Evolutionary conservation across 192 early-diverging fungal genomes (phyloP).

Genomic region (Backusella australiensis): DNA sequence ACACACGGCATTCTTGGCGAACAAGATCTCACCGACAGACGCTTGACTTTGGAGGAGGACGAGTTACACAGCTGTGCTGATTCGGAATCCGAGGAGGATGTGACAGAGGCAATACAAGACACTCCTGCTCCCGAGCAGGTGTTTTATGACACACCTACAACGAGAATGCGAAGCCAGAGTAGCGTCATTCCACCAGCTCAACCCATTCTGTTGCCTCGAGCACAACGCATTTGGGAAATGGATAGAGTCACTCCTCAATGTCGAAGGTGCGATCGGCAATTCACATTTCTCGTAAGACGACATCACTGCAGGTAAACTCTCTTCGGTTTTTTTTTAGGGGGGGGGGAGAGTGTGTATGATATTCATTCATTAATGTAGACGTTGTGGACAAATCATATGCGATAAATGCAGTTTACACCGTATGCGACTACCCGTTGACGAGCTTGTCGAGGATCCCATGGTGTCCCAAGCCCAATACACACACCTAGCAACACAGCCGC

Average conservation of each 20-base stretch:
- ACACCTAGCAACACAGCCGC: conserved; percentile 16
- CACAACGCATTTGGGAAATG: conserved; percentile 64
- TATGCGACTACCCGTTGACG: conserved; percentile 45
- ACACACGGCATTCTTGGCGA: background rate
- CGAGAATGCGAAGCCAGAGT: background rate
- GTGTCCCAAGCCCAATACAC: conserved; percentile 8
- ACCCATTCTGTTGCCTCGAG: background rate
- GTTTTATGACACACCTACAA: background rate
- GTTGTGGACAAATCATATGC: conserved; percentile 85
- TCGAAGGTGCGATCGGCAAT: conserved; percentile 62
- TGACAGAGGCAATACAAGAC: background rate
- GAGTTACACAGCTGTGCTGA: background rate
- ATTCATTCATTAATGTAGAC: conserved; percentile 37
- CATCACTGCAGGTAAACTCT: conserved; percentile 70
- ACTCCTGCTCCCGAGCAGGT: background rate
- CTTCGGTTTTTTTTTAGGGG: background rate
- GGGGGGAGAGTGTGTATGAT: background rate
- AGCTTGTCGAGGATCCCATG: conserved; percentile 44
- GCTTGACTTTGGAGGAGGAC: background rate
- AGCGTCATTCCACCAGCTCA: background rate
- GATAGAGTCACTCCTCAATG: conserved; percentile 71
- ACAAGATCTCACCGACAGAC: background rate
- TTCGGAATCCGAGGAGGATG: background rate
- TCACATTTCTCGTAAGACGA: conserved; percentile 76
- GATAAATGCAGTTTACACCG: conserved; percentile 72